phyloP scores from a whole-genome alignment of 768 basidiomycete species.

The Xerocomellus intermedius region DNA sequence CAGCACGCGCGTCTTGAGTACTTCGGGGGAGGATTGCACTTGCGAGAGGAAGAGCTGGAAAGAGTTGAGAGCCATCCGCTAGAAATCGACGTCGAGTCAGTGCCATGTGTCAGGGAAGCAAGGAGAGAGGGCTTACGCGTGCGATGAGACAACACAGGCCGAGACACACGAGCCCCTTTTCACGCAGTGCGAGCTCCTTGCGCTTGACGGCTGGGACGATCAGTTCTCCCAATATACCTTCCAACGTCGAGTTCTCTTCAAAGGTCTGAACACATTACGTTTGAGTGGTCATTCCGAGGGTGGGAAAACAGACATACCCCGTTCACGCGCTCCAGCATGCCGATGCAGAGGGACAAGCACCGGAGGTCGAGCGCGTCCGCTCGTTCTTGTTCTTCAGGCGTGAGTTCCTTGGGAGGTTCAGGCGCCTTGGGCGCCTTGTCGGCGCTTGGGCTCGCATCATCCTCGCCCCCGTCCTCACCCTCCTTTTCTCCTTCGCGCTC shows the following conservation, averaged over 20 bases:
- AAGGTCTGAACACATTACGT: conserved; percentile 38
- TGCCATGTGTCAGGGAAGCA: too few relatives aligned
- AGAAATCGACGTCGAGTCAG: not conserved
- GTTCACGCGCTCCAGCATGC: conserved; percentile 84
- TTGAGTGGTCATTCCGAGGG: not conserved
- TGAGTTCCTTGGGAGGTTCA: conserved; percentile 39
- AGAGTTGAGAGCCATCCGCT: conserved; percentile 43
- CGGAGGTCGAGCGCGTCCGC: conserved; percentile 68
- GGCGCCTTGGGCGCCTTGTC: conserved; percentile 15
- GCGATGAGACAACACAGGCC: conserved; percentile 80
- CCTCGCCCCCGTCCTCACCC: conserved; percentile 8
- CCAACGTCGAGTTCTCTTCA: conserved; percentile 67
- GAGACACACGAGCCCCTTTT: conserved; percentile 65
- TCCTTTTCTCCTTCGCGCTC: conserved; percentile 38
- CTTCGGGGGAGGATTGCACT: conserved; percentile 59
- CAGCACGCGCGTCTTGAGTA: conserved; percentile 67
- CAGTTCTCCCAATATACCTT: conserved; percentile 71
- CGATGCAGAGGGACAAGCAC: conserved; percentile 75
- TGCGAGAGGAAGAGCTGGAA: conserved; percentile 84
- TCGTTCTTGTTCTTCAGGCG: conserved; percentile 56
- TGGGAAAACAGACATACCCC: conserved; percentile 49
- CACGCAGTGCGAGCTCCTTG: conserved; percentile 69
- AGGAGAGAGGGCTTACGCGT: conserved; percentile 20
- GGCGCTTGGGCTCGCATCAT: conserved; percentile 1
- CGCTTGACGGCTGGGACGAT: conserved; percentile 89